phyloP scores from a whole-genome alignment of 495 filamentous ascomycete genomes.

The Podospora conica region DNA sequence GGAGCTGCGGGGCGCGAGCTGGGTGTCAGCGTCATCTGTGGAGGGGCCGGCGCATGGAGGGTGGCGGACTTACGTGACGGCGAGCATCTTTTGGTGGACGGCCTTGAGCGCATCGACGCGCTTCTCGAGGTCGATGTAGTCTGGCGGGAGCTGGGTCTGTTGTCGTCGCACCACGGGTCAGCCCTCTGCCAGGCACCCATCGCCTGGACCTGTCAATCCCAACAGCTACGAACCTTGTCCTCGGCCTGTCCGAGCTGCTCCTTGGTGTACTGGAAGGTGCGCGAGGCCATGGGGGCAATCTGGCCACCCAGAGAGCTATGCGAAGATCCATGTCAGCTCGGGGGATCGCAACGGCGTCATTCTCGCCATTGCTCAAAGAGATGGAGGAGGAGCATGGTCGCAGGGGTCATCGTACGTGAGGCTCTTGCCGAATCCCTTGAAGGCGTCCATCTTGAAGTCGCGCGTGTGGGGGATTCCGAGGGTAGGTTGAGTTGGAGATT shows the following conservation, averaged over 20 bases:
- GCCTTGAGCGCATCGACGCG: slow-evolving; percentile 95
- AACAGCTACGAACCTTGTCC: slow-evolving; percentile 62
- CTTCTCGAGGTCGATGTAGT: slow-evolving; percentile 98
- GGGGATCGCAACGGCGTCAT: background rate
- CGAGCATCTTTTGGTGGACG: slow-evolving; percentile 92
- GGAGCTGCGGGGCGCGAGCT: slow-evolving; percentile 50
- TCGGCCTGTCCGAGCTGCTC: slow-evolving; percentile 94
- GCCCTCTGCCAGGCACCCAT: background rate
- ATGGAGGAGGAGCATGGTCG: background rate
- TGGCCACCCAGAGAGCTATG: slow-evolving; percentile 42
- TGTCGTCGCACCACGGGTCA: background rate
- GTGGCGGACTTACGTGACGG: slow-evolving; percentile 72
- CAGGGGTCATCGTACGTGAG: slow-evolving; percentile 21
- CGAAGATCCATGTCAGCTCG: slow-evolving; percentile 17
- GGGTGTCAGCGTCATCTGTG: background rate
- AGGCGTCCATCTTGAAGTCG: slow-evolving; percentile 25
- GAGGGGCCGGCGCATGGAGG: background rate
- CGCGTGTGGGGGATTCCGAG: background rate
- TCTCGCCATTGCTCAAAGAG: background rate
- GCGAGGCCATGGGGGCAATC: slow-evolving; percentile 84
- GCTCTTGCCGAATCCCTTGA: slow-evolving; percentile 33
- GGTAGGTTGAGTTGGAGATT: background rate
- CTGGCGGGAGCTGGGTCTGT: slow-evolving; percentile 89
- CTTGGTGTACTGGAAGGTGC: slow-evolving; percentile 93
- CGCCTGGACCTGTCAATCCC: background rate